Conservation (phyloP, 176 grass and related monocot genomes). For the Triticum urartu region DNA sequence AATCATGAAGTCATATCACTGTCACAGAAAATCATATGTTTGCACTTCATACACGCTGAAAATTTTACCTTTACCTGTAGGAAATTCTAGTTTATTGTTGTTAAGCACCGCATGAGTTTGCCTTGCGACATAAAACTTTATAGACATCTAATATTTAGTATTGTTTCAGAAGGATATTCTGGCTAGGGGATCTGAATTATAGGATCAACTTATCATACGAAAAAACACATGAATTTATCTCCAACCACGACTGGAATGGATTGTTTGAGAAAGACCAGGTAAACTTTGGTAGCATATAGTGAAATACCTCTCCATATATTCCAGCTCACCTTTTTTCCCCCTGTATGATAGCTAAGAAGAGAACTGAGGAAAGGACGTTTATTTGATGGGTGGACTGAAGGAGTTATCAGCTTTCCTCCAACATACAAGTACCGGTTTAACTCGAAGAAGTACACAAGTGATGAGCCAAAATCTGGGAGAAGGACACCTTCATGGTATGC, state of each 20-base stretch:
- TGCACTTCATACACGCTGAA: not conserved
- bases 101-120: not conserved
- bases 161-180: conserved; percentile 87
- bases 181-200: conserved; percentile 98
- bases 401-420: conserved; percentile 69
- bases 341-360: conserved; percentile 52
- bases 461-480: conserved; percentile 77
- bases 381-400: conserved; percentile 93
- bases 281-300: not conserved
- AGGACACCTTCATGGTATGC: conserved; percentile 92
- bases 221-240: conserved; percentile 70
- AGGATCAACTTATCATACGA: conserved; percentile 83
- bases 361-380: conserved; percentile 61
- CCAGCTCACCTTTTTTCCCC: not conserved
- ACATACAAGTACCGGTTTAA: conserved; percentile 91
- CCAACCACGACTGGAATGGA: conserved; percentile 59
- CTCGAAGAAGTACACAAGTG: conserved; percentile 76
- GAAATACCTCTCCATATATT: too few species aligned
- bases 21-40: not conserved
- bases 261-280: conserved; percentile 93
- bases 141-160: conserved; percentile 1
- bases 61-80: not conserved
- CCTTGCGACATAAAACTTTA: not conserved
- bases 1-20: not conserved
- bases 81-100: not conserved